These are phyloP conservation scores for Penicillium goetzii DNA, from an alignment of 495 filamentous ascomycete species.

Conservation along the genomic window DNA sequence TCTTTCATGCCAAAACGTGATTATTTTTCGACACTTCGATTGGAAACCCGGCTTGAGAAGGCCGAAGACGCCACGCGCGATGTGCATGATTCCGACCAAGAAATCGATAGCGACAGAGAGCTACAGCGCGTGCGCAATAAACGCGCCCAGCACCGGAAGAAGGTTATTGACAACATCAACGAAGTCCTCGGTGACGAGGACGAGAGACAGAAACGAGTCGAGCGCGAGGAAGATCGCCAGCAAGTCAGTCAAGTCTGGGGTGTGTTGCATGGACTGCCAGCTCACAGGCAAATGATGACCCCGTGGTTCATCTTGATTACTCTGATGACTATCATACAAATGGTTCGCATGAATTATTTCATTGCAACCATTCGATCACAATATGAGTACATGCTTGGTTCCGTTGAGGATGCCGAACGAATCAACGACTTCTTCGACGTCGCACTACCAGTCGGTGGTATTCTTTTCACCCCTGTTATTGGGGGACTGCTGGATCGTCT, in stretches of 20 bases:
- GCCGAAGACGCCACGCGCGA: slow-evolving; percentile 46
- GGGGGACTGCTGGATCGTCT: slow-evolving; percentile 74
- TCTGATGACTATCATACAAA: slow-evolving; percentile 90
- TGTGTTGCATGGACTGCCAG: slow-evolving; percentile 75
- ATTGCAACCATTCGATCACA: slow-evolving; percentile 88
- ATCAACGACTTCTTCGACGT: slow-evolving; percentile 90
- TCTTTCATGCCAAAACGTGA: slow-evolving; percentile 64
- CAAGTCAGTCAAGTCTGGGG: slow-evolving; percentile 68
- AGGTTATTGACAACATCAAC: slow-evolving; percentile 68
- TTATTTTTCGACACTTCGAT: slow-evolving; percentile 62
- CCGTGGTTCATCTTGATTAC: slow-evolving; percentile 94
- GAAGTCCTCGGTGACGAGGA: slow-evolving; percentile 64
- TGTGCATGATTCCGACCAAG: slow-evolving; percentile 67
- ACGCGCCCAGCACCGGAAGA: slow-evolving; percentile 62
- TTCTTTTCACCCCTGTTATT: slow-evolving; percentile 83
- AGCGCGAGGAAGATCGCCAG: slow-evolving; percentile 58
- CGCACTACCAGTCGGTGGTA: slow-evolving; percentile 83
- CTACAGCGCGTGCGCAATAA: slow-evolving; percentile 57
- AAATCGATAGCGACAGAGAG: slow-evolving; percentile 47
- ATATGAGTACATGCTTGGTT: slow-evolving; percentile 75
- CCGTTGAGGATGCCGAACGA: slow-evolving; percentile 58
- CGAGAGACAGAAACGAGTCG: slow-evolving; percentile 51
- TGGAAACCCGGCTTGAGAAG: slow-evolving; percentile 66
- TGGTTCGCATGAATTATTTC: slow-evolving; percentile 97
- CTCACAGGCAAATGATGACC: slow-evolving; percentile 72